These are phyloP conservation scores for Mycosphaerella arachidis DNA, from an alignment of 2,329 filamentous ascomycete genomes.

Conservation along the genomic window DNA sequence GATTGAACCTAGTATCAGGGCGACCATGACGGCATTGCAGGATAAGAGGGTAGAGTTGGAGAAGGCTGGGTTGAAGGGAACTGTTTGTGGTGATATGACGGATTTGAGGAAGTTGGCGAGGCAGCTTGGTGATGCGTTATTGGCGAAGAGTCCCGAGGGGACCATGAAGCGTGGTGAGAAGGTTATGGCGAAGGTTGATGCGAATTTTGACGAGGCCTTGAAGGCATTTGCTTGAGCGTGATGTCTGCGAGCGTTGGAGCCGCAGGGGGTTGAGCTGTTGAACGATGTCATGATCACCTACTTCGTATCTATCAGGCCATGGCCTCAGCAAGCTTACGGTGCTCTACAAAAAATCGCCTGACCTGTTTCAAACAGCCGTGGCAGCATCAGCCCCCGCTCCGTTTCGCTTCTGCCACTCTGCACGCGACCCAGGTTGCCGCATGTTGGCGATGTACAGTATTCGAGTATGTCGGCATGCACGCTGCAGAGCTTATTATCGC, in stretches of 20 bases:
- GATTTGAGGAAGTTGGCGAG: constrained; percentile 18
- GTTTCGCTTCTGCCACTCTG: too few species aligned
- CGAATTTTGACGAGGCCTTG: constrained; percentile 19
- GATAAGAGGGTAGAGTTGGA: constrained; percentile 18
- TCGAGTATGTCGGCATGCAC: background rate
- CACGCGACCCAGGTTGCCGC: background rate
- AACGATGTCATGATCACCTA: too few species aligned
- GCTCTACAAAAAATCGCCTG: background rate
- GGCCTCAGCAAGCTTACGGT: too few species aligned
- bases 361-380: background rate
- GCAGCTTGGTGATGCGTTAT: constrained; percentile 14
- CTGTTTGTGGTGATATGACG: constrained; percentile 18
- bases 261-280: background rate
- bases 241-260: background rate
- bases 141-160: constrained; percentile 16
- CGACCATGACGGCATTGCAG: constrained; percentile 16
- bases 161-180: constrained; percentile 11
- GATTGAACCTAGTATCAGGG: constrained; percentile 17
- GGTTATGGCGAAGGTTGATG: constrained; percentile 18
- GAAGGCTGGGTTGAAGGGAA: constrained; percentile 12
- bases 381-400: background rate
- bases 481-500: background rate
- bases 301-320: too few species aligned
- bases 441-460: background rate
- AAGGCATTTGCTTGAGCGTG: constrained; percentile 16